A percentile compares a stretch with the other conserved stretches of the same genome.
Conservation (phyloP, 2,329 filamentous ascomycete species). For the Didymella lethalis region DNA sequence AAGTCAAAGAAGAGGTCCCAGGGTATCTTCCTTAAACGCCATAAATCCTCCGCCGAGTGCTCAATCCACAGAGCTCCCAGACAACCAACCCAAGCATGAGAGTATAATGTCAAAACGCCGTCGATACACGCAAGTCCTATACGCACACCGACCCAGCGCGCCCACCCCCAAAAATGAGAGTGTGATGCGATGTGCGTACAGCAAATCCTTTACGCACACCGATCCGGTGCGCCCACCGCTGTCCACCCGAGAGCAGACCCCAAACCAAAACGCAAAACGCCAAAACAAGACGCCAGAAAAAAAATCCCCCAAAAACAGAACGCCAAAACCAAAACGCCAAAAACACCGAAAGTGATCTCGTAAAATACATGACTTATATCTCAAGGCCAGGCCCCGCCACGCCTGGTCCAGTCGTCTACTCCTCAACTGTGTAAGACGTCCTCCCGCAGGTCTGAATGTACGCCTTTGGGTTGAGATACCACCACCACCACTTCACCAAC, state of each 20-base stretch:
- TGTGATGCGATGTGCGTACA: not conserved
- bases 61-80: too few species aligned
- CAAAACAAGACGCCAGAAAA: not conserved
- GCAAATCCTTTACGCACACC: not conserved
- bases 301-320: not conserved
- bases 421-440: slow-evolving; percentile 10
- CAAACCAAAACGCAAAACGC: not conserved
- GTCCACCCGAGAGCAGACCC: not conserved
- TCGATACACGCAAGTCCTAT: not conserved
- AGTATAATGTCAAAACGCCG: not conserved
- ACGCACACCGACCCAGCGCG: not conserved
- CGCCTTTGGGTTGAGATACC: slow-evolving; percentile 10
- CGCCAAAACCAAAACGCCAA: not conserved
- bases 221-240: not conserved
- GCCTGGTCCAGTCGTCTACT: slow-evolving; percentile 4
- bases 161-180: not conserved
- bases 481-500: slow-evolving; percentile 1
- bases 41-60: not conserved
- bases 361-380: not conserved
- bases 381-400: slow-evolving; percentile 2
- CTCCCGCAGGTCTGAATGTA: slow-evolving; percentile 11
- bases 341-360: not conserved
- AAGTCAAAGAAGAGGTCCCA: not conserved
- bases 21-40: not conserved
- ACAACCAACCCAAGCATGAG: not conserved